Evolutionary conservation across 2,329 filamentous ascomycete genomes (phyloP), one percentile per base, ranked within the genome.

Genomic region (Exophiala phaeomuriformis): DNA sequence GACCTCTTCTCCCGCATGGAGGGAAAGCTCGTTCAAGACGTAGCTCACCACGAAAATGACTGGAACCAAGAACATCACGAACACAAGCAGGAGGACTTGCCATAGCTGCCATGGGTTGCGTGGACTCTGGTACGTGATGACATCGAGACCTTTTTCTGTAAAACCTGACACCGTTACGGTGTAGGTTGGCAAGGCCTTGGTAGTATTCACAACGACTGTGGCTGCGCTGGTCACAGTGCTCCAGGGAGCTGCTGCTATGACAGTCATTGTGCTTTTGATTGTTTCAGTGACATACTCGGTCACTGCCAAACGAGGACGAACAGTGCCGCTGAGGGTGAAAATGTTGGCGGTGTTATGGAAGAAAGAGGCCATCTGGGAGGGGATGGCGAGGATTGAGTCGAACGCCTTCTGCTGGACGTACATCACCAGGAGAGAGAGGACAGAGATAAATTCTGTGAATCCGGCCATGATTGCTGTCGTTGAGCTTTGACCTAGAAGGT

Each of bases 391-490:
- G 29, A 19, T 19, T 19, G 30, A 45, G 4, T 45, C 42, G 42
- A 27, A 31, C 5, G 42, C 6, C 29, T 45, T 45, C 29, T 45
- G 29, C 31, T 45, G 42, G 5, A 45, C 29, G 7, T 45, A 39
- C 30, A 48, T 31, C 46, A 48, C 31, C 32, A 40, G 5, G 29
- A n/a, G 31, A 4, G 32, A 29, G 32, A 48, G 36, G 27, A 39
- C 10, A 12, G 28, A 12, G 46, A 48, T 19, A 12, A 48, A 29
- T 31, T n/a, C 32, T 19, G 46, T 7, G 29, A 48, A 37, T 9
- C 33, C 10, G 4, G 46, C 46, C 46, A 48, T 48, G 31, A 47
- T 48, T 29, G 46, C 32, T 39, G 32, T 37, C 4, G 30, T 47
- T 28, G 30, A 47, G 10, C 28, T 47, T 6, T 33, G 28, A 36